A percentile compares a stretch with the other conserved stretches of the same genome.
phyloP scores from a whole-genome alignment of 306 rosid genomes.

The Aeschynomene evenia region DNA sequence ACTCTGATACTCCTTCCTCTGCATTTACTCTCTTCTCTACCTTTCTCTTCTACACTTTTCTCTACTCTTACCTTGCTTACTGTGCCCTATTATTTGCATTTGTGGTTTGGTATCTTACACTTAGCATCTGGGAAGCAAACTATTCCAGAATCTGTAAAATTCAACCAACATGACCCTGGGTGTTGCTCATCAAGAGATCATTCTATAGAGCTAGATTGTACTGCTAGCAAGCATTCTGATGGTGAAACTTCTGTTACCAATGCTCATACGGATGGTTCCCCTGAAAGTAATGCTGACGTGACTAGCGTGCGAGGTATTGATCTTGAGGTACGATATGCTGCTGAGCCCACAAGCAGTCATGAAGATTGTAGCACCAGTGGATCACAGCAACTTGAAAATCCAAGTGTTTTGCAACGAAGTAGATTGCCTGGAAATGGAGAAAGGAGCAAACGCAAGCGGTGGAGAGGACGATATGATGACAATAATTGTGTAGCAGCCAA shows the following conservation, averaged over 20 bases:
- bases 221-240: constrained; percentile 71
- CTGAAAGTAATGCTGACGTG: constrained; percentile 74
- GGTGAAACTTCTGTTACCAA: constrained; percentile 74
- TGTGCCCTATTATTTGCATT: no score
- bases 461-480: constrained; percentile 92
- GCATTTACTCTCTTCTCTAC: no score
- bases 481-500: constrained; percentile 37
- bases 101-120: no score
- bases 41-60: no score
- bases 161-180: constrained; percentile 49
- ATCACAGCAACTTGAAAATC: constrained; percentile 57
- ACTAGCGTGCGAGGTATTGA: constrained; percentile 63
- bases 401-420: constrained; percentile 52
- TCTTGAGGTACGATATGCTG: constrained; percentile 65
- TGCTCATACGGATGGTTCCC: constrained; percentile 61
- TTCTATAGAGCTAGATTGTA: constrained; percentile 63
- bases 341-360: constrained; percentile 55
- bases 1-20: no score
- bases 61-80: no score
- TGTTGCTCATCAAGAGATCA: constrained; percentile 59
- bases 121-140: constrained; percentile 52
- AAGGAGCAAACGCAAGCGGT: constrained; percentile 88
- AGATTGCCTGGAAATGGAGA: constrained; percentile 65
- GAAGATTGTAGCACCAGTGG: constrained; percentile 99
- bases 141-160: constrained; percentile 50